Base-by-base conservation (phyloP, 208 protist genomes). In the Wallacemonas collosoma region DNA sequence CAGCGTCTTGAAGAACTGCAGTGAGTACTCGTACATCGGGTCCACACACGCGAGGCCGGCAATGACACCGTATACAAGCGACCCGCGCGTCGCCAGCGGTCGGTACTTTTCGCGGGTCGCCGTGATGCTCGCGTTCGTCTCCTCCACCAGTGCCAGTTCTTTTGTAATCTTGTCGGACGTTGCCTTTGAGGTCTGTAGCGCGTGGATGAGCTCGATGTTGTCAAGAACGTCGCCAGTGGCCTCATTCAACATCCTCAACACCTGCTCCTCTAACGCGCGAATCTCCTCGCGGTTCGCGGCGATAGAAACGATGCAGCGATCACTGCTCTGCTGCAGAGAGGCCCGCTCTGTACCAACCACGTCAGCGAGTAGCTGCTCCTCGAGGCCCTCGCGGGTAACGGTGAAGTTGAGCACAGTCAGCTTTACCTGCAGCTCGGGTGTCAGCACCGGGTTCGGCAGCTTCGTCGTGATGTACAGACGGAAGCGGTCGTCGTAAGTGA, bases 391-490 rank as follows among this genome's bases (percentile, higher is more conserved):
- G 40, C 84, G 85, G 14, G 95, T 98, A 11, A 98, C 92, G 40
- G 92, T 98, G 82, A 97, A 98, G 86, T 98, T 96, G 58, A 96
- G 81, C 54, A 98, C 88, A 4, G 92, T 95, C 53, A 97, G 77
- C 72, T 96, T 98, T 82, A 97, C 93, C 80, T 96, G 95, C 50
- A 98, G 79, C 75, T 99, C 98, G 4, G 97, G 97, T 47, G 93
- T 86, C 63, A 98, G 97, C 68, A 97, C 82, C 5, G 97, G 97
- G 76, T 98, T 99, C 15, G 91, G 79, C 41, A 98, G 83, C 74
- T 98, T 98, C 56, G 90, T 98, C 12, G 97, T 98, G 71, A 99
- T 96, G 84, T 96, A 99, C 14, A 99, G 81, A 8, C 77, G 75
- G 83, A 98, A 99, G 63, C 87, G 76, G 38, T 89, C 80, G 71